These are phyloP conservation scores for Euphrasia arctica DNA, from an alignment of 305 asterid species.

Conservation along the genomic window DNA sequence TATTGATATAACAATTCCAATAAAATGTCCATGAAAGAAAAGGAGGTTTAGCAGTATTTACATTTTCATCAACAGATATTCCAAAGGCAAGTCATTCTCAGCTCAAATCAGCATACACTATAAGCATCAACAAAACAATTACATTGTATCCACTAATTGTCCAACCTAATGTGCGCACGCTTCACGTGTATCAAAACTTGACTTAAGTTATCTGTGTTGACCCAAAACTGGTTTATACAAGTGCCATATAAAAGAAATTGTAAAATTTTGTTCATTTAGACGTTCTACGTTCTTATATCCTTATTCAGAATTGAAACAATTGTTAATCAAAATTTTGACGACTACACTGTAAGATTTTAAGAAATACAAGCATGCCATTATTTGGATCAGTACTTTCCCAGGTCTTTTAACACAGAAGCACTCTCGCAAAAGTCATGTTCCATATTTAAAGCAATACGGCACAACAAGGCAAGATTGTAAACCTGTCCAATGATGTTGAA, in stretches of 20 bases:
- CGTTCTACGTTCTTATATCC: no score
- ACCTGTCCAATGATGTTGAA: slow-evolving; percentile 11
- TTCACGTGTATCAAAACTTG: slow-evolving; percentile 12
- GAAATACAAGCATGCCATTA: neutral
- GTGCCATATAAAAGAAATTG: slow-evolving; percentile 14
- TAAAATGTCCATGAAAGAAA: neutral
- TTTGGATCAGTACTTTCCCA: neutral
- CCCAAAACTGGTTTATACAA: slow-evolving; percentile 9
- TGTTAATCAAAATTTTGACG: neutral
- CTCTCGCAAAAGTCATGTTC: neutral
- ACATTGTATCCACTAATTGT: no score
- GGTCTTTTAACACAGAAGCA: slow-evolving; percentile 10
- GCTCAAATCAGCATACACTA: neutral
- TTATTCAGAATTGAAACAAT: neutral
- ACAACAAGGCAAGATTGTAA: slow-evolving; percentile 7
- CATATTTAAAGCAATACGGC: neutral
- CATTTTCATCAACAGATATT: neutral
- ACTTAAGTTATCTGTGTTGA: slow-evolving; percentile 9
- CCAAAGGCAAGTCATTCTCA: neutral
- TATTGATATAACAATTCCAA: neutral
- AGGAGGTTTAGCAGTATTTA: neutral
- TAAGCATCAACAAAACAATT: no score
- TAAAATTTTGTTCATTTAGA: slow-evolving; percentile 5
- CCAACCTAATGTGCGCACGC: no score
- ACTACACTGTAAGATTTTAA: neutral